phyloP scores from a whole-genome alignment of 2,329 filamentous ascomycete species.

The Aspergillus texensis region DNA sequence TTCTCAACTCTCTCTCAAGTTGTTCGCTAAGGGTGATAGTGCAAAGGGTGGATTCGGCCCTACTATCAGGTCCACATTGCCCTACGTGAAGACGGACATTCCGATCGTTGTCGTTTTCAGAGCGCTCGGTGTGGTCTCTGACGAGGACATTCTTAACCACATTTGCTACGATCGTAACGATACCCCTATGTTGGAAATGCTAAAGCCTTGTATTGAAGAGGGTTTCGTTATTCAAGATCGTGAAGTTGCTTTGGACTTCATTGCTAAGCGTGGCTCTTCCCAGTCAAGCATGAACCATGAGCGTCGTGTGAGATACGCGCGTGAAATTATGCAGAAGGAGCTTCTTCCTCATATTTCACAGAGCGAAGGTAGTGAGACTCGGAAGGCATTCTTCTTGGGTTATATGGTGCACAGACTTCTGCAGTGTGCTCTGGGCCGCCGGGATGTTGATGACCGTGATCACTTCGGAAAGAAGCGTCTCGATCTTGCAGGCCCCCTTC shows the following conservation, averaged over 20 bases:
- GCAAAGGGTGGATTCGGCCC: constrained; percentile 80
- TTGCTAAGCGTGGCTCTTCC: constrained; percentile 82
- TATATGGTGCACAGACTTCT: constrained; percentile 98
- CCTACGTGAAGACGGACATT: constrained; percentile 91
- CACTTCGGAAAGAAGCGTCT: constrained; percentile 99
- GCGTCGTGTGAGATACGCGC: constrained; percentile 87
- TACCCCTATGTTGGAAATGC: constrained; percentile 94
- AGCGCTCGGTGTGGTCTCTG: constrained; percentile 91
- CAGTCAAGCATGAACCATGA: constrained; percentile 74
- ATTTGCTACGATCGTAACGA: constrained; percentile 96
- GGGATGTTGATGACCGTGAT: constrained; percentile 95
- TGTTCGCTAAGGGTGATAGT: constrained; percentile 80
- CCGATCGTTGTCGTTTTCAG: constrained; percentile 95
- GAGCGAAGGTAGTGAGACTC: constrained; percentile 87
- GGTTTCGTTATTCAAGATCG: constrained; percentile 94
- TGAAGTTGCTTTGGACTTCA: constrained; percentile 91
- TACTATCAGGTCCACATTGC: constrained; percentile 86
- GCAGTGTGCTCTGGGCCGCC: constrained; percentile 87
- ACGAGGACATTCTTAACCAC: constrained; percentile 96
- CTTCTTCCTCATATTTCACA: constrained; percentile 96
- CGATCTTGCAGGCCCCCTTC: constrained; percentile 88
- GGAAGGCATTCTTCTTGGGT: constrained; percentile 96
- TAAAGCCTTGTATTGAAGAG: constrained; percentile 96
- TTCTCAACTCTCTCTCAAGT: constrained; percentile 87
- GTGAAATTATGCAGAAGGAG: constrained; percentile 96